Percentiles rank a stretch among this genome's conserved stretches.
phyloP scores from a whole-genome alignment of 305 asterid genomes.

The Fraxinus baroniana region DNA sequence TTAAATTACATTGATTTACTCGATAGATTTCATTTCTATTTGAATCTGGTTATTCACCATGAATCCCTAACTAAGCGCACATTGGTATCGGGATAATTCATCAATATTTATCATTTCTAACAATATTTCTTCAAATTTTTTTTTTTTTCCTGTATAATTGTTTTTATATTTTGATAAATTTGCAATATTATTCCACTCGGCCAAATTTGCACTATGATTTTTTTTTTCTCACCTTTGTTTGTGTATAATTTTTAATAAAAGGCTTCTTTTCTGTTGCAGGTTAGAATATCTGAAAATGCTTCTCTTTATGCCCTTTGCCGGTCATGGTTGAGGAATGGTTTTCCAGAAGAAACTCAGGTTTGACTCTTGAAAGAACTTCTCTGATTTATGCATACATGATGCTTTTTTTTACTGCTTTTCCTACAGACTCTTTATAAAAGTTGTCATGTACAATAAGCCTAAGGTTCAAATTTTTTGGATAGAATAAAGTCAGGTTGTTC shows the following conservation, averaged over 20 bases:
- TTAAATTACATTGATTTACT: background rate
- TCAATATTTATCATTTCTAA: background rate
- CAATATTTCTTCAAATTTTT: background rate
- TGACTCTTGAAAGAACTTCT: background rate
- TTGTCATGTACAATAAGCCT: background rate
- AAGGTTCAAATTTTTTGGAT: background rate
- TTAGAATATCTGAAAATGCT: constrained; percentile 1
- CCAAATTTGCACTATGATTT: background rate
- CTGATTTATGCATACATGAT: background rate
- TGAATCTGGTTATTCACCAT: background rate
- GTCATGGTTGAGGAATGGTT: constrained; percentile 9
- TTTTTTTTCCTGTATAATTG: background rate
- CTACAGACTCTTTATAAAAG: background rate
- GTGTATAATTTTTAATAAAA: background rate
- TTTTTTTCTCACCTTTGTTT: background rate
- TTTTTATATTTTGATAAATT: background rate
- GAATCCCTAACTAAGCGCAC: background rate
- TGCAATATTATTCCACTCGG: background rate
- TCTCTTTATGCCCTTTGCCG: constrained; percentile 3
- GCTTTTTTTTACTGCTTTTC: background rate
- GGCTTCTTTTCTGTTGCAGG: background rate
- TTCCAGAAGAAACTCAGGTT: constrained; percentile 6
- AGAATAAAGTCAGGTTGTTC: background rate
- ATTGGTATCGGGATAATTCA: background rate
- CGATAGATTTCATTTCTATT: background rate